These are phyloP conservation scores for Citrus hindsii DNA, from an alignment of 345 rosid species.

Conservation along the genomic window DNA sequence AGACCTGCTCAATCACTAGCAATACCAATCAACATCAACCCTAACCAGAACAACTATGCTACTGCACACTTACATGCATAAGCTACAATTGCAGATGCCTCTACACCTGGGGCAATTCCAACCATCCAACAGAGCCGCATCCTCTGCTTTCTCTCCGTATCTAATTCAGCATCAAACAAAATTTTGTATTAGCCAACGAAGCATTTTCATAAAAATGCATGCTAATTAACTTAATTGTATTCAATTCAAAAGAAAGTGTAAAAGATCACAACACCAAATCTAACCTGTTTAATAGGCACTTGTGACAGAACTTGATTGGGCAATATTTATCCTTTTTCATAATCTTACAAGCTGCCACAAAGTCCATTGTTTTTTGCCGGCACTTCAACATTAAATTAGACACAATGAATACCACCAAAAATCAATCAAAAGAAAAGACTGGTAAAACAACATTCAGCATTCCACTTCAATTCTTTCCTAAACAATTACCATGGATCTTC, in stretches of 20 bases:
- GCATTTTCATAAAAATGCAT: background rate
- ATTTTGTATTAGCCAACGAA: background rate
- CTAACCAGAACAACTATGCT: background rate
- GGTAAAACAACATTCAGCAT: background rate
- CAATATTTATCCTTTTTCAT: slow-evolving; percentile 40
- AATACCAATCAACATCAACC: background rate
- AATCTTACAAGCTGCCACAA: slow-evolving; percentile 50
- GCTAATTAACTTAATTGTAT: background rate
- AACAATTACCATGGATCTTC: background rate
- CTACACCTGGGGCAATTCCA: slow-evolving; percentile 89
- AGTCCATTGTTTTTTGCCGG: slow-evolving; percentile 66
- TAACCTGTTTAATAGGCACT: slow-evolving; percentile 72
- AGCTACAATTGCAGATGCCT: slow-evolving; percentile 82
- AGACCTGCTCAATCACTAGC: background rate
- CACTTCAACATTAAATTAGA: slow-evolving; percentile 46
- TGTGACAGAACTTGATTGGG: slow-evolving; percentile 51
- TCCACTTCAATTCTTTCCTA: background rate
- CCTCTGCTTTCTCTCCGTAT: slow-evolving; percentile 68
- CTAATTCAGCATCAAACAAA: slow-evolving; percentile 32
- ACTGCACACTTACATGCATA: slow-evolving; percentile 61
- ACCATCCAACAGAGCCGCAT: slow-evolving; percentile 34
- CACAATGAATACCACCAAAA: background rate
- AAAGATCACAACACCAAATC: slow-evolving; percentile 3
- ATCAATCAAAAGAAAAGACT: background rate
- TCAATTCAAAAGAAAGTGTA: background rate